phyloP scores from a whole-genome alignment of 371 early-diverging fungal genomes.

The Funneliformis caledonium region DNA sequence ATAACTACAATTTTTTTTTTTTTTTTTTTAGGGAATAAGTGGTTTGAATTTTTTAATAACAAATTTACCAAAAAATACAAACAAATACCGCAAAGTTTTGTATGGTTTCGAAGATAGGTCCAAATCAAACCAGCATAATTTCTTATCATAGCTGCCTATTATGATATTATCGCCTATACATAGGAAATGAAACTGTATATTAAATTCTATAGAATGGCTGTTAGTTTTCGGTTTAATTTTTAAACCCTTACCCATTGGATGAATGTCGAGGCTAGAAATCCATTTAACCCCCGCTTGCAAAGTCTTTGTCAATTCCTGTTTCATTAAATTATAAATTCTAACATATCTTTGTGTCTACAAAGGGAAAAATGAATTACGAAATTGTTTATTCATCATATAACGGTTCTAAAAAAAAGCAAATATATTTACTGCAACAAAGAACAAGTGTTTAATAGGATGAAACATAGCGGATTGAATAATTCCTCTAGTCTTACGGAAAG shows the following conservation, averaged over 20 bases:
- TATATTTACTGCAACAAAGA: constrained; percentile 84
- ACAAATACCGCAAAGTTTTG: constrained; percentile 74
- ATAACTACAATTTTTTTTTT: constrained; percentile 55
- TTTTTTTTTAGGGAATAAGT: background rate
- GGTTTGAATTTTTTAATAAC: background rate
- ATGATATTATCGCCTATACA: constrained; percentile 87
- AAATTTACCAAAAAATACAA: background rate
- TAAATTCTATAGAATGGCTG: background rate
- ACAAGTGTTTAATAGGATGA: constrained; percentile 92
- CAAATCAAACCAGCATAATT: constrained; percentile 95
- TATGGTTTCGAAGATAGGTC: constrained; percentile 92
- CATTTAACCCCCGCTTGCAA: constrained; percentile 86
- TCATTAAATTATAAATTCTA: constrained; percentile 89
- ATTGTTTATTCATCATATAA: constrained; percentile 13
- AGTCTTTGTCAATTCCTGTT: constrained; percentile 82
- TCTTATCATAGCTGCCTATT: constrained; percentile 93
- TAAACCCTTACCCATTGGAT: constrained; percentile 68
- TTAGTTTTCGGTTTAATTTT: background rate
- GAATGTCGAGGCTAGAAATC: constrained; percentile 94
- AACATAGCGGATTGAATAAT: constrained; percentile 87
- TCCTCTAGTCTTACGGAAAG: constrained; percentile 88
- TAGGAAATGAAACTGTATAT: background rate
- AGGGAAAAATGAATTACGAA: background rate
- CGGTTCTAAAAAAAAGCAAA: background rate
- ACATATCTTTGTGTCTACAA: constrained; percentile 89